Base-by-base conservation (phyloP, 2,329 filamentous ascomycete genomes). In the Orbilia javanica region DNA sequence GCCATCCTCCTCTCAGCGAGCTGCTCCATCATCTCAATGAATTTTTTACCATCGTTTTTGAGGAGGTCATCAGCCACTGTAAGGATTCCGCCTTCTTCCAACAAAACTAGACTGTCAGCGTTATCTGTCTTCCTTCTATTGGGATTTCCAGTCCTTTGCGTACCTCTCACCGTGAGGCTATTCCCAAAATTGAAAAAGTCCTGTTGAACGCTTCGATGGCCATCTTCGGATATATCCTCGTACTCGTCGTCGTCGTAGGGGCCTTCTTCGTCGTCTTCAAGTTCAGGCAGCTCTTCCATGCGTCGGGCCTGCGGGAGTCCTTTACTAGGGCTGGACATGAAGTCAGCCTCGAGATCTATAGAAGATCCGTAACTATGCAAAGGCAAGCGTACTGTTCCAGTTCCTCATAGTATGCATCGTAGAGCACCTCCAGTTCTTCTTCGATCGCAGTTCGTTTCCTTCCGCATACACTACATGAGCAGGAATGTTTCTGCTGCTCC, bases 1-100 rank as follows among this genome's bases (percentile, higher is more conserved):
- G 94, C 93, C 95, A 99, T 97, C 82, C 96, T 90, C 82, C 95
- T 93, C 86, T 99, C 96, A 42, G 96, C 96, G 82, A 99, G 89
- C 86, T 98, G 95, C 85, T 99, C 96, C 96, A 99, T 99, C 96
- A 99, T 99, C 84, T 99, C 96, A 85, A 99, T 99, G 86, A 99
- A 99, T 83, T 97, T 97, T 85, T 97, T 97, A 82, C 96, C 96
- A 85, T 99, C 96, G 85, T 99, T 99, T 85, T 98, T 98, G 80
- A 99, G 89, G 80, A 99, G 88, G 86, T 99, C 96, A 87, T 99
- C 96, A 84, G 96, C 96, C 83, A 99, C 96, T 81, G 96, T 99
- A 84, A 99, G 90, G 85, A 99, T 97, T 84, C 96, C 96, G 87
- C 96, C 94, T 93, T 88, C 85, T 85, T 83, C 85, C 82, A 70